A percentile compares a stretch with the other conserved stretches of the same genome.
These are phyloP conservation scores for Hymenotorrendiella dingleyae DNA, from an alignment of 2,329 filamentous ascomycete species.

Conservation along the genomic window DNA sequence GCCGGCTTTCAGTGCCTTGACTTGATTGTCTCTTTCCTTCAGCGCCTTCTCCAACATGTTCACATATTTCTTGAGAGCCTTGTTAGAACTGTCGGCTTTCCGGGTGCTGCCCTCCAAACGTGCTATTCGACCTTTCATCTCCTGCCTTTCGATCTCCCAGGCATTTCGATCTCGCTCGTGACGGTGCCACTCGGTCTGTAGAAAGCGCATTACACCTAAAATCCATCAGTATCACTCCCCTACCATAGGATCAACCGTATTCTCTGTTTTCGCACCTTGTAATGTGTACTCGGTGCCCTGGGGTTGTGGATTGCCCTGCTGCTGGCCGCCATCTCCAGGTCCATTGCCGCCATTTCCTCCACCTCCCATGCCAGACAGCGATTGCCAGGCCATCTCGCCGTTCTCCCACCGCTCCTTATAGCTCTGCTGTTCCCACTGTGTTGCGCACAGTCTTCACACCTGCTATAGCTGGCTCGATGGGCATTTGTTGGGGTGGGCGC, in stretches of 20 bases:
- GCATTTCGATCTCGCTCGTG: constrained; percentile 96
- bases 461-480: constrained; percentile 8
- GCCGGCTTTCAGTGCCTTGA: constrained; percentile 43
- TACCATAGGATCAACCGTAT: neutral
- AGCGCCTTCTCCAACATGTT: constrained; percentile 82
- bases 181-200: constrained; percentile 98
- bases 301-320: constrained; percentile 40
- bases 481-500: constrained; percentile 22
- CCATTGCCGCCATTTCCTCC: constrained; percentile 26
- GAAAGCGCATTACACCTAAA: constrained; percentile 97
- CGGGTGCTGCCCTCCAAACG: constrained; percentile 85
- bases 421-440: neutral
- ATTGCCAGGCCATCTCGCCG: constrained; percentile 62
- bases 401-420: constrained; percentile 5
- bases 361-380: constrained; percentile 49
- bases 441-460: constrained; percentile 12
- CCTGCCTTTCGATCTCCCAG: constrained; percentile 98
- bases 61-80: constrained; percentile 85
- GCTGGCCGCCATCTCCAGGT: constrained; percentile 17
- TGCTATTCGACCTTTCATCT: constrained; percentile 97
- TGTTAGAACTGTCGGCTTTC: constrained; percentile 81
- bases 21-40: constrained; percentile 75
- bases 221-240: constrained; percentile 51
- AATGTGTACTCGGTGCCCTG: constrained; percentile 66
- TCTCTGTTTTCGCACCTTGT: constrained; percentile 46